A percentile compares a stretch with the other conserved stretches of the same genome.
phyloP scores from a whole-genome alignment of 129 eudicot genomes.

The Deinandra increscens region DNA sequence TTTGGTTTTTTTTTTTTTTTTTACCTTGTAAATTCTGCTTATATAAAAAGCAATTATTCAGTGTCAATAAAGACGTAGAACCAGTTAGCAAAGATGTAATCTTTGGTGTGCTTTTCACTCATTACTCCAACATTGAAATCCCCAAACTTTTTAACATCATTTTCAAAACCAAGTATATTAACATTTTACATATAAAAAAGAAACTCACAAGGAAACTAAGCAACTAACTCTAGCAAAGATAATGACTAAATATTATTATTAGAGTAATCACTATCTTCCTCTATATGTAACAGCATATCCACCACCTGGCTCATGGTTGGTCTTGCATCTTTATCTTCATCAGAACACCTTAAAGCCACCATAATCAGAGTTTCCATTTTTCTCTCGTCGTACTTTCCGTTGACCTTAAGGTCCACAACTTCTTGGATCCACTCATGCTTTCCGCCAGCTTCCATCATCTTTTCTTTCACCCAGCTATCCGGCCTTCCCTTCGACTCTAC shows the following conservation, averaged over 20 bases:
- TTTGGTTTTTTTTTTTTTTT: too few species aligned
- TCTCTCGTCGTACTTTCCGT: conserved; percentile 9
- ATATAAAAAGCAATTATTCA: too few species aligned
- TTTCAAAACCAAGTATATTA: not conserved
- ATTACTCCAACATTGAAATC: not conserved
- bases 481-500: conserved; percentile 22
- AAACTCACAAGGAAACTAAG: not conserved
- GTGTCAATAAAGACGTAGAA: too few species aligned
- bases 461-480: conserved; percentile 37
- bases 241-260: not conserved
- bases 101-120: too few species aligned
- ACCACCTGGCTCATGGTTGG: conserved; percentile 51
- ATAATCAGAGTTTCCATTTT: conserved; percentile 26
- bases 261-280: conserved; percentile 6
- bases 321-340: conserved; percentile 40
- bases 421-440: conserved; percentile 24
- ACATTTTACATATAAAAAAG: not conserved
- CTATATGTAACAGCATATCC: conserved; percentile 27
- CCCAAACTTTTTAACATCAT: not conserved
- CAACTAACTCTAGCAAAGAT: not conserved
- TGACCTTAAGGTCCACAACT: conserved; percentile 21
- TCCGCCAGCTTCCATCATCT: conserved; percentile 15
- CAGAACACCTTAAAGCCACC: conserved; percentile 32
- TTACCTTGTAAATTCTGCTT: too few species aligned
- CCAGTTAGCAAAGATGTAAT: too few species aligned